These are phyloP conservation scores for Trichaptum fuscoviolaceum DNA, from an alignment of 768 basidiomycete genomes.

Conservation along the genomic window DNA sequence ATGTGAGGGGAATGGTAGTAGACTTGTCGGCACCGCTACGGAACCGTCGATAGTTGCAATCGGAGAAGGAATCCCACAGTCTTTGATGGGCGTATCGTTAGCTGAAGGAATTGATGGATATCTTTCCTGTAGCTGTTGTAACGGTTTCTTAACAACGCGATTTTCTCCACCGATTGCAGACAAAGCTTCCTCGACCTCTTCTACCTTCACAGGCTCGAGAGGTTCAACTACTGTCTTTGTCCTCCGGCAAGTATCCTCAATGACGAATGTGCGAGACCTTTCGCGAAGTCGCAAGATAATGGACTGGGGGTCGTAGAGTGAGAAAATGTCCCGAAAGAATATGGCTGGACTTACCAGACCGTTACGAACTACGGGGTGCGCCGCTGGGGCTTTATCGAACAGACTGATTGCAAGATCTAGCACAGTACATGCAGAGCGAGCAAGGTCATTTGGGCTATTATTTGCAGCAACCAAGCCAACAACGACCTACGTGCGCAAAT, in stretches of 20 bases:
- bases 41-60: no score
- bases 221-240: neutral
- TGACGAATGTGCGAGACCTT: neutral
- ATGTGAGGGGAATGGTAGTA: no score
- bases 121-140: neutral
- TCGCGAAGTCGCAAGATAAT: neutral
- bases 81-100: neutral
- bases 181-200: neutral
- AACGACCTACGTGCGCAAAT: neutral
- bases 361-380: neutral
- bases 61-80: neutral
- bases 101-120: neutral
- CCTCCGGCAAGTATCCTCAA: neutral
- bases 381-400: neutral
- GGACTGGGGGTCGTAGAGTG: neutral
- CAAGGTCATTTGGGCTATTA: neutral
- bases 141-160: neutral
- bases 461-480: neutral
- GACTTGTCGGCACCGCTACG: no score
- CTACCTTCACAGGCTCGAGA: neutral
- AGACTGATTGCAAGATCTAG: neutral
- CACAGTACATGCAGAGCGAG: neutral
- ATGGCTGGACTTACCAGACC: neutral
- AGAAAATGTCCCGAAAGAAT: neutral
- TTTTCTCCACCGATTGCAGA: neutral